Base-by-base conservation (phyloP, 2,329 filamentous ascomycete genomes). In the Aspergillus fijiensis region DNA sequence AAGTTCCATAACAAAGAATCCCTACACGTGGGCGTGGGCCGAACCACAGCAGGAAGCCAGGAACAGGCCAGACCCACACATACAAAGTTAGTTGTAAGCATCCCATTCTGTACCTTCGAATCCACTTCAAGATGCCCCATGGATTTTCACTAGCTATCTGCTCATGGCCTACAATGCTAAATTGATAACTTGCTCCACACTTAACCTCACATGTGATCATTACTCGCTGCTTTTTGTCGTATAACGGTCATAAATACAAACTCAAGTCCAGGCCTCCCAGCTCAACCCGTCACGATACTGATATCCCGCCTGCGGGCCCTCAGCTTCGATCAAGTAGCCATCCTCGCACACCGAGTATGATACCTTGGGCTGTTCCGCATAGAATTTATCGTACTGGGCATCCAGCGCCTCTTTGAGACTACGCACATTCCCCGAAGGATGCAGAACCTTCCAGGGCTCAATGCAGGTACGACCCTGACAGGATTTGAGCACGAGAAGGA, bases 401-500 rank as follows among this genome's bases (percentile, higher is more conserved):
- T 51, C 50, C 9, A 62, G 14, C 10, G 60, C 60, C 11, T 60
- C 57, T 1, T 21, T 31, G 29, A 60, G 39, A 9, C 16, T 55
- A 12, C 49, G 14, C 3, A 62, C 60, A 49, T 55, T 35, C 9
- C 58, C 60, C 1, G 62, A 60, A 0, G 70, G 70, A 35, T 77
- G 75, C 2, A 77, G 62, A 2, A 68, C 61, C 21, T 66, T 57
- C 76, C 75, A 77, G 1, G 76, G 76, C 35, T 72, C 54, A 21
- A 70, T 67, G 51, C 76, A 78, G 2, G 67, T 69, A 5, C 35
- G 45, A 5, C 68, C 73, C 33, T 72, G 67, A 65, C 76, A 78
- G 2, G 76, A 74, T 52, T 78, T 78, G 4, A 77, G 64, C 0
- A 77, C 72, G 25, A 78, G 58, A 1, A 78, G 64, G 4, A 77